Evolutionary conservation across 129 eudicot genomes (phyloP).

Genomic region (Silybum marianum): DNA sequence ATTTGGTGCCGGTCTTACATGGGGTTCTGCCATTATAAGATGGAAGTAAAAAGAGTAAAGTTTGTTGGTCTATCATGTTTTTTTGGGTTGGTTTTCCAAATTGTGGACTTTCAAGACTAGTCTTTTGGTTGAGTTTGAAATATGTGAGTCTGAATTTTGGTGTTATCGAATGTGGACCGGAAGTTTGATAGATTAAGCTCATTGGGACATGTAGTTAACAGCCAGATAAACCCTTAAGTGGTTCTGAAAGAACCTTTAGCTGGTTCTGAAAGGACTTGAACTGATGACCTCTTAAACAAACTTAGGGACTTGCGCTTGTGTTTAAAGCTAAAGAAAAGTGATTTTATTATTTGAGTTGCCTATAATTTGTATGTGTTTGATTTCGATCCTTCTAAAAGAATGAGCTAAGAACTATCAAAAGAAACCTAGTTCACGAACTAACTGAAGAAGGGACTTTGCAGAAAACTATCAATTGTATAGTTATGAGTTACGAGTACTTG

Average conservation of each 20-base stretch:
- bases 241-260: background rate
- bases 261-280: background rate
- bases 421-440: background rate
- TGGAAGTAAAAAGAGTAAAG: constrained; percentile 42
- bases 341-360: background rate
- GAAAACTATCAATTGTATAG: background rate
- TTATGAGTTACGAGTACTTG: background rate
- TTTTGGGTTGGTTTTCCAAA: background rate
- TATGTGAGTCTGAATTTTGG: background rate
- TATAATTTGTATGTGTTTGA: background rate
- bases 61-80: constrained; percentile 3
- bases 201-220: background rate
- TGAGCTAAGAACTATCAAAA: background rate
- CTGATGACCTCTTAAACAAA: background rate
- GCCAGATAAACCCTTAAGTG: background rate
- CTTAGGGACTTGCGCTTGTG: background rate
- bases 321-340: background rate
- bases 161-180: background rate
- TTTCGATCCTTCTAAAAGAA: background rate
- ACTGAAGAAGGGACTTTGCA: background rate
- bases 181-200: background rate
- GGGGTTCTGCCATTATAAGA: constrained; percentile 93
- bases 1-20: constrained; percentile 97
- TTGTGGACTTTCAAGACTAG: background rate
- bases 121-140: constrained; percentile 10